phyloP scores from a whole-genome alignment of 2,329 filamentous ascomycete genomes.

The Neofusicoccum laricinum region DNA sequence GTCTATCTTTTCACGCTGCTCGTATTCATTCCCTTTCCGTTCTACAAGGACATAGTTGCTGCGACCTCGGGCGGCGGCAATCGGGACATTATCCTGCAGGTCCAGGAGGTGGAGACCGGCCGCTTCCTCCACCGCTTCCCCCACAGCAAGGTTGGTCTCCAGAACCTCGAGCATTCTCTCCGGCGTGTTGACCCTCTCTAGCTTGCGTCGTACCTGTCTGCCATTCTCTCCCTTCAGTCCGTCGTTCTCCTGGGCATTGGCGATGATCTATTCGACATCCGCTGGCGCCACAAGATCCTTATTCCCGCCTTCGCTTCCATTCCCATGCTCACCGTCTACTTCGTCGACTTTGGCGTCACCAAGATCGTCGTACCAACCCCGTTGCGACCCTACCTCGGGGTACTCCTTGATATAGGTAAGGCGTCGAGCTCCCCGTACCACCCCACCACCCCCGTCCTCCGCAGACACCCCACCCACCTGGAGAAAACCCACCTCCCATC shows the following conservation, averaged over 20 bases:
- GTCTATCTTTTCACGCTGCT: slow-evolving; percentile 90
- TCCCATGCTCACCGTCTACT: slow-evolving; percentile 93
- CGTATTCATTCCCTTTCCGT: slow-evolving; percentile 91
- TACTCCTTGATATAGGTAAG: slow-evolving; percentile 72
- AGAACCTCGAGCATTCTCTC: not conserved
- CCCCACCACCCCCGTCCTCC: not conserved
- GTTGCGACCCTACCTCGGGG: slow-evolving; percentile 78
- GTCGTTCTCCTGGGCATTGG: slow-evolving; percentile 89
- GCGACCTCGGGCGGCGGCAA: slow-evolving; percentile 93
- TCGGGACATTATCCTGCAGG: slow-evolving; percentile 75
- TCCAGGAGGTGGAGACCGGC: slow-evolving; percentile 73
- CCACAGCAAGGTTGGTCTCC: slow-evolving; percentile 70
- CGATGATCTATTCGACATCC: slow-evolving; percentile 95
- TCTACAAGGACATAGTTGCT: slow-evolving; percentile 96
- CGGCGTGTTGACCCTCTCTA: slow-evolving; percentile 35
- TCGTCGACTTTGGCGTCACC: slow-evolving; percentile 97
- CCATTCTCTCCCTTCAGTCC: slow-evolving; percentile 86
- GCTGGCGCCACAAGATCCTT: slow-evolving; percentile 98
- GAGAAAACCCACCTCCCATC: not conserved
- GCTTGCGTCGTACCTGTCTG: slow-evolving; percentile 93
- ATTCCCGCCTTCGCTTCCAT: slow-evolving; percentile 93
- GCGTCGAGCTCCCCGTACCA: not conserved
- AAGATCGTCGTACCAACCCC: slow-evolving; percentile 88
- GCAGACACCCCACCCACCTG: not conserved
- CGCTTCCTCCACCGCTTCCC: slow-evolving; percentile 88